Evolutionary conservation across 2,329 filamentous ascomycete species (phyloP).

Genomic region (Thelonectria discophora): DNA sequence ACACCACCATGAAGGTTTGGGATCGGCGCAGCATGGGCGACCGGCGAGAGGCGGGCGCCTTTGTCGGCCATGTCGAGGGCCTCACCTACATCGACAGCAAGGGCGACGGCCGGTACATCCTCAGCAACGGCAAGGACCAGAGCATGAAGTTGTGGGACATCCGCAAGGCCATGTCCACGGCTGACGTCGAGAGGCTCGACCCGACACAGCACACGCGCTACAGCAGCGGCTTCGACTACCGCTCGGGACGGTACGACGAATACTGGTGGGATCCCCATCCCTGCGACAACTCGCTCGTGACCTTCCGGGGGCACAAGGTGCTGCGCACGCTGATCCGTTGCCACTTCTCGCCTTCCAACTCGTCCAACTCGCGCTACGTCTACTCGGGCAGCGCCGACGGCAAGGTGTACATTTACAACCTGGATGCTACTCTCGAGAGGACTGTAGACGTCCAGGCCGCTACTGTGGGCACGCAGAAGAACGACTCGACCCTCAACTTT

Average conservation of each 20-base stretch:
- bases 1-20: conserved; percentile 95
- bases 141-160: conserved; percentile 98
- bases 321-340: conserved; percentile 91
- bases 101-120: conserved; percentile 79
- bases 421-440: conserved; percentile 85
- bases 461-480: conserved; percentile 69
- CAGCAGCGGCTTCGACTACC: conserved; percentile 77
- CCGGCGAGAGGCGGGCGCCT: conserved; percentile 72
- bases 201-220: conserved; percentile 61
- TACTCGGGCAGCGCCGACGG: conserved; percentile 93
- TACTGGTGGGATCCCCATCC: conserved; percentile 67
- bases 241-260: conserved; percentile 72
- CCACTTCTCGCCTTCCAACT: conserved; percentile 89
- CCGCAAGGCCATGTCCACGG: conserved; percentile 83
- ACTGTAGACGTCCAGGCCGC: conserved; percentile 80
- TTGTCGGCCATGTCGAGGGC: conserved; percentile 72
- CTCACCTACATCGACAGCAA: conserved; percentile 76
- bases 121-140: conserved; percentile 96
- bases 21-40: conserved; percentile 93
- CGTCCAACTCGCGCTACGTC: conserved; percentile 90
- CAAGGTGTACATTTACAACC: conserved; percentile 89
- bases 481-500: conserved; percentile 61
- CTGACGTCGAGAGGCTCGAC: conserved; percentile 66
- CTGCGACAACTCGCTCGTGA: conserved; percentile 92
- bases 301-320: conserved; percentile 90